Percentiles rank a stretch among this genome's conserved stretches.
Evolutionary conservation across 139 green algal species (phyloP).

Genomic region (Chlamydomonas incerta): DNA sequence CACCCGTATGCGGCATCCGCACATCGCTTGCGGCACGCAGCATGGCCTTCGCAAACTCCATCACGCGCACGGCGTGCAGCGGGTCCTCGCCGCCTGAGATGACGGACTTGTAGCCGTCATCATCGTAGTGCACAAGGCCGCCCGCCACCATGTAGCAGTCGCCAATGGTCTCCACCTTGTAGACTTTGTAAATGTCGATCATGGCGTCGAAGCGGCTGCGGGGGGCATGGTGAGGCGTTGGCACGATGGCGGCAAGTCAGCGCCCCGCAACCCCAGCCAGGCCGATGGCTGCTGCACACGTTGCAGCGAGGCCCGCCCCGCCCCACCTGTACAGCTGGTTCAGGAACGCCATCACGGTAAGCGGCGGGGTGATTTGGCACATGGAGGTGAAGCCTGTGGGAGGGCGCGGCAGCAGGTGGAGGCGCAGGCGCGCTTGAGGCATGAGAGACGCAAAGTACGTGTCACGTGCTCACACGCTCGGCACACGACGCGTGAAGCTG

Average conservation of each 20-base stretch:
- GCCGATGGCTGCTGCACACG: too few species aligned
- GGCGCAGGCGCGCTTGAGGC: background rate
- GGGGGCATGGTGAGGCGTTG: background rate
- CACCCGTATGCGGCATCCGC: slow-evolving; percentile 16
- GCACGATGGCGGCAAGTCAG: too few species aligned
- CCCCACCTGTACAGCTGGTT: slow-evolving; percentile 17
- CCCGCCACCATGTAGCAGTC: background rate
- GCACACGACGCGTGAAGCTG: too few species aligned
- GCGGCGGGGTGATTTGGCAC: background rate
- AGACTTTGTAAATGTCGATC: slow-evolving; percentile 20
- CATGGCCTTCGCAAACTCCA: slow-evolving; percentile 26
- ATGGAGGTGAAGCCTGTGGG: slow-evolving; percentile 33
- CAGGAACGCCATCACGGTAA: slow-evolving; percentile 31
- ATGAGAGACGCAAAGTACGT: background rate
- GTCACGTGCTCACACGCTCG: background rate
- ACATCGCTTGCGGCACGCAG: slow-evolving; percentile 8
- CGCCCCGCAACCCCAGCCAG: too few species aligned
- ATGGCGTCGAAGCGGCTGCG: slow-evolving; percentile 1
- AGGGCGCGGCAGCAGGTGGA: background rate
- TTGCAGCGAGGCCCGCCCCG: too few species aligned
- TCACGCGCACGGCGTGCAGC: slow-evolving; percentile 31
- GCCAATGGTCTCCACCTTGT: slow-evolving; percentile 15
- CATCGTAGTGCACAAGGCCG: background rate
- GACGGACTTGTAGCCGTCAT: background rate
- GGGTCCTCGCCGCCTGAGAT: background rate